A percentile compares a stretch with the other conserved stretches of the same genome.
These are phyloP conservation scores for Heterotrichella gracilis DNA, from an alignment of 352 stramenopile genomes.

Conservation along the genomic window DNA sequence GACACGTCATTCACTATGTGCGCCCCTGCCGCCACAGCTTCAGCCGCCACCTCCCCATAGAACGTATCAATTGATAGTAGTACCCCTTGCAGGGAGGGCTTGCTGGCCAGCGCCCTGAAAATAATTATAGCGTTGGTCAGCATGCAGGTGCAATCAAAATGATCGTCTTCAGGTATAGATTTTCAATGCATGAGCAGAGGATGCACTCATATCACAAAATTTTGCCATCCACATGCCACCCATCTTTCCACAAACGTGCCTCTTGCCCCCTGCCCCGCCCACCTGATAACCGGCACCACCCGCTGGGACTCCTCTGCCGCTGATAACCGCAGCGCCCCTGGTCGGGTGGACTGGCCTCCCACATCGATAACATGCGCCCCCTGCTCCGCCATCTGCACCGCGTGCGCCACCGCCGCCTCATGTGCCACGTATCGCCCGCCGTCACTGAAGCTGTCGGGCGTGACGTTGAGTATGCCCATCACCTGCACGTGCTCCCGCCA, in stretches of 20 bases:
- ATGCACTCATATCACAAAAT: too few relatives aligned
- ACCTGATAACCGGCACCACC: conserved; percentile 59
- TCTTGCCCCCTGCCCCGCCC: conserved; percentile 39
- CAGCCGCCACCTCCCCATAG: conserved; percentile 45
- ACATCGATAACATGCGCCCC: conserved; percentile 80
- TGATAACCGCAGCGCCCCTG: conserved; percentile 46
- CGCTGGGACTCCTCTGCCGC: conserved; percentile 52
- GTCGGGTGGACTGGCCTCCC: conserved; percentile 84
- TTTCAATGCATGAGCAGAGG: too few relatives aligned
- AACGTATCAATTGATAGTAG: conserved; percentile 90
- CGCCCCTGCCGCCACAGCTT: conserved; percentile 52
- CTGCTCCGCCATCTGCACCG: conserved; percentile 42
- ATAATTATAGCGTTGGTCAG: too few relatives aligned
- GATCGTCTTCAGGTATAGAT: too few relatives aligned
- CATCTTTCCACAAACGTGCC: background rate
- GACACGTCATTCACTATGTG: conserved; percentile 91
- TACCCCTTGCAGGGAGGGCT: too few relatives aligned
- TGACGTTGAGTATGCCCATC: conserved; percentile 97
- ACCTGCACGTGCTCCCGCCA: conserved; percentile 28
- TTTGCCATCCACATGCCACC: too few relatives aligned
- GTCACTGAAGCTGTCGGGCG: conserved; percentile 83
- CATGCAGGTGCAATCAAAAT: conserved; percentile 29
- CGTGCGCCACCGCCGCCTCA: conserved; percentile 33
- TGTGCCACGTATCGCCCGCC: conserved; percentile 33
- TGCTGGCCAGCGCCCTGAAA: too few relatives aligned